Evolutionary conservation across 805 yeast genomes (phyloP).

Genomic region (Teunomyces kruisii): DNA sequence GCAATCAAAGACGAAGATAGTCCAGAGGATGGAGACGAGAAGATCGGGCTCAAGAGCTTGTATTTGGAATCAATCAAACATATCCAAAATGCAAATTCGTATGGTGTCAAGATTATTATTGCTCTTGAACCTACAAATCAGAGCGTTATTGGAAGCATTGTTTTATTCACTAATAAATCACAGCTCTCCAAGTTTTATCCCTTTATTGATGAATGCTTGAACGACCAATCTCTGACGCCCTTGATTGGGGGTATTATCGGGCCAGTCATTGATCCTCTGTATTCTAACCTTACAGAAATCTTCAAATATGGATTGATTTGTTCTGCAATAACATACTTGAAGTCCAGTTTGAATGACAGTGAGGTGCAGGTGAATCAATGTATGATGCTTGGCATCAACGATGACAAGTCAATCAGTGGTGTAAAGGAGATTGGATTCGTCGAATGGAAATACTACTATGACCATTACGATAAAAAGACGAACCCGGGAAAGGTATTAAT

Average conservation of each 20-base stretch:
- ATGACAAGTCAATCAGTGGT: slow-evolving; percentile 33
- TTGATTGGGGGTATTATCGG: slow-evolving; percentile 54
- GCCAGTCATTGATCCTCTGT: slow-evolving; percentile 52
- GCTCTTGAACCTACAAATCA: slow-evolving; percentile 55
- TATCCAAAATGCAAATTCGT: slow-evolving; percentile 24
- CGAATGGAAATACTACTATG: slow-evolving; percentile 39
- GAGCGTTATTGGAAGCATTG: slow-evolving; percentile 52
- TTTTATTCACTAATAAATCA: slow-evolving; percentile 47
- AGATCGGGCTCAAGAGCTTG: slow-evolving; percentile 20
- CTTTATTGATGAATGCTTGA: slow-evolving; percentile 44
- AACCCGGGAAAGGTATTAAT: slow-evolving; percentile 3
- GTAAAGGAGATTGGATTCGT: slow-evolving; percentile 44
- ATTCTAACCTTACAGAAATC: slow-evolving; percentile 52
- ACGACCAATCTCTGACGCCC: slow-evolving; percentile 3
- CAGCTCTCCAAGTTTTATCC: slow-evolving; percentile 50
- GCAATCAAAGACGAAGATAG: slow-evolving; percentile 13
- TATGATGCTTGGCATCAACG: slow-evolving; percentile 37
- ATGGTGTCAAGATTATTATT: slow-evolving; percentile 46
- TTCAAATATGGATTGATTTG: slow-evolving; percentile 58
- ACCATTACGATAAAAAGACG: slow-evolving; percentile 25
- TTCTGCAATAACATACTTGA: slow-evolving; percentile 51
- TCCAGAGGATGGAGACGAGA: slow-evolving; percentile 17
- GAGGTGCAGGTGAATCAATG: slow-evolving; percentile 30
- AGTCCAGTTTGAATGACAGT: slow-evolving; percentile 28
- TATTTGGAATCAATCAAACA: slow-evolving; percentile 39